Conservation (phyloP, 2,329 filamentous ascomycete genomes). For the Huntiella abstrusa region DNA sequence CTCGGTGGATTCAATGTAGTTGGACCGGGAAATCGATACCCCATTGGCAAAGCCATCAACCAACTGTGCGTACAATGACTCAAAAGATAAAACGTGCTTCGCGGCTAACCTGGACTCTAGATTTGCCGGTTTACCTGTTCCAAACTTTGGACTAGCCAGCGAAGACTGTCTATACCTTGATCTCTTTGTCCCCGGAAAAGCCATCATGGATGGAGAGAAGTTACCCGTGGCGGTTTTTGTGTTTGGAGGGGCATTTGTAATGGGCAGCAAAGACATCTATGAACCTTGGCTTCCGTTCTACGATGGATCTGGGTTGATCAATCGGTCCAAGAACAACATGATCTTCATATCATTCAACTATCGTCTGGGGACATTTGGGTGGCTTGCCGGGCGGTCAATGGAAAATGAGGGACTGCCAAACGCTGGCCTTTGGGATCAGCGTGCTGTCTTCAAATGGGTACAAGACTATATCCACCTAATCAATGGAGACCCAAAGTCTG, state of each 20-base stretch:
- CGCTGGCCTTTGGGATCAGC: slow-evolving; percentile 24
- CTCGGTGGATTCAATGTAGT: slow-evolving; percentile 17
- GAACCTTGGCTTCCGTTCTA: slow-evolving; percentile 20
- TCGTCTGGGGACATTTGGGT: slow-evolving; percentile 28
- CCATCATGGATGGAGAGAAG: slow-evolving; percentile 18
- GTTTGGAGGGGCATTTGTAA: slow-evolving; percentile 26
- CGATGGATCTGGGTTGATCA: slow-evolving; percentile 20
- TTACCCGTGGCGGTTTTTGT: slow-evolving; percentile 28
- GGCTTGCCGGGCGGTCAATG: slow-evolving; percentile 26
- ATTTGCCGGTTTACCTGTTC: slow-evolving; percentile 18
- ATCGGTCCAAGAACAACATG: slow-evolving; percentile 19
- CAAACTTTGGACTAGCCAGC: slow-evolving; percentile 16
- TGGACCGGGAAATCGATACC: slow-evolving; percentile 18
- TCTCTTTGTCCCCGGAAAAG: slow-evolving; percentile 26
- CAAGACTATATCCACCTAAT: slow-evolving; percentile 26
- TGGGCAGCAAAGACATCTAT: slow-evolving; percentile 23
- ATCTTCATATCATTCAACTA: slow-evolving; percentile 32
- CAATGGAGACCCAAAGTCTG: slow-evolving; percentile 26
- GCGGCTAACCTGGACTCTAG: slow-evolving; percentile 8
- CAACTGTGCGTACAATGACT: slow-evolving; percentile 16
- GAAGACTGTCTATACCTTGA: slow-evolving; percentile 33
- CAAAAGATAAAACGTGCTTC: neutral
- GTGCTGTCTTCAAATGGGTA: slow-evolving; percentile 29
- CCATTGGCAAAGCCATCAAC: slow-evolving; percentile 18
- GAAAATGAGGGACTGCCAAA: slow-evolving; percentile 25